phyloP scores from a whole-genome alignment of 306 rosid species.

The Gynostemma pentaphyllum region DNA sequence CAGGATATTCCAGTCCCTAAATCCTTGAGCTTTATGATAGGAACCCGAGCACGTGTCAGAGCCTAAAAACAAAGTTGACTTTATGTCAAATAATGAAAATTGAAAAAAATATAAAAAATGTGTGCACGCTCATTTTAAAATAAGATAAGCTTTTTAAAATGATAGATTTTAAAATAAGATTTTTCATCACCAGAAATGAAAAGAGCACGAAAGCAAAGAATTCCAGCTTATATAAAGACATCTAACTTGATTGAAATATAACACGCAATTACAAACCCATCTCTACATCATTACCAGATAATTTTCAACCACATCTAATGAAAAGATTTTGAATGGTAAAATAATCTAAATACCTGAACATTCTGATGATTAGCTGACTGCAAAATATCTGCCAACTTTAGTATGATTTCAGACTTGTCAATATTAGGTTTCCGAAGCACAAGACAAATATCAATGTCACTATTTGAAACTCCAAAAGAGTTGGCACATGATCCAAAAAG shows the following conservation, averaged over 20 bases:
- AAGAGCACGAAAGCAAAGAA: background rate
- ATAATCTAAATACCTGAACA: conserved; percentile 61
- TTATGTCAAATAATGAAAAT: background rate
- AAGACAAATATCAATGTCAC: conserved; percentile 92
- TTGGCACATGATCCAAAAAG: conserved; percentile 95
- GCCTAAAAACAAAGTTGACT: conserved; percentile 50
- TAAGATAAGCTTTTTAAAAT: too few species aligned
- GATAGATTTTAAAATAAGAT: too few species aligned
- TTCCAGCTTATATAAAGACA: background rate
- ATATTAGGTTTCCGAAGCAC: conserved; percentile 53
- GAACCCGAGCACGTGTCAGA: conserved; percentile 91
- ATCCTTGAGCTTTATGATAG: conserved; percentile 94
- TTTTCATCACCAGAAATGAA: background rate
- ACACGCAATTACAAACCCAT: background rate
- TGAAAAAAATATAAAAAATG: background rate
- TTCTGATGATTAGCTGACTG: conserved; percentile 73
- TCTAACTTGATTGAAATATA: background rate
- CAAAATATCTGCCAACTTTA: conserved; percentile 74
- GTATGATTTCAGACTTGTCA: conserved; percentile 66
- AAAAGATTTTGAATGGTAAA: conserved; percentile 7
- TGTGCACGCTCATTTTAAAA: background rate
- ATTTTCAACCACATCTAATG: background rate
- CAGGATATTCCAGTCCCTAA: conserved; percentile 85
- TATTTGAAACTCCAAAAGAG: conserved; percentile 85
- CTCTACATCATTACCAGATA: background rate